Conservation (phyloP, 176 grass and related monocot species). For the Areca catechu region DNA sequence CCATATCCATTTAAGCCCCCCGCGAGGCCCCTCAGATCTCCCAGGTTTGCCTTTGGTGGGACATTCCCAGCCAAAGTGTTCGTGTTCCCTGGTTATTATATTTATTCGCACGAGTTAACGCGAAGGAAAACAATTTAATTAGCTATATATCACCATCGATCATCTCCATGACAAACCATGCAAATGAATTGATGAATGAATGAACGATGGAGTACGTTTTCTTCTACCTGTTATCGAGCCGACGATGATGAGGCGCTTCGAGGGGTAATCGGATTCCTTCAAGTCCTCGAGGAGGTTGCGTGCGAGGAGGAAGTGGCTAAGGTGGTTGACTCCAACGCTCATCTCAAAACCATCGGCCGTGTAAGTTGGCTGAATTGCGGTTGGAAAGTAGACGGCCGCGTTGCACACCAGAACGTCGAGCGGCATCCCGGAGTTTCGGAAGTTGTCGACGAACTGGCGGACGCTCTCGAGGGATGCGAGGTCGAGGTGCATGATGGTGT, state of each 20-base stretch:
- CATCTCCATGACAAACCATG: too few species aligned
- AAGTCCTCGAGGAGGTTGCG: slow-evolving; percentile 64
- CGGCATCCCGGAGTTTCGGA: slow-evolving; percentile 49
- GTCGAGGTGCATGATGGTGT: slow-evolving; percentile 78
- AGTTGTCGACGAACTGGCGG: slow-evolving; percentile 60
- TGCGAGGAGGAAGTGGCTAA: slow-evolving; percentile 86
- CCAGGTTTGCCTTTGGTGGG: slow-evolving; percentile 91
- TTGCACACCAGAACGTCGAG: slow-evolving; percentile 94
- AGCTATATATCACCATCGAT: too few species aligned
- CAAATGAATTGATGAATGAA: too few species aligned
- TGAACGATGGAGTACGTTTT: too few species aligned
- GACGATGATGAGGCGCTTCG: slow-evolving; percentile 88
- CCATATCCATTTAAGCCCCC: slow-evolving; percentile 52
- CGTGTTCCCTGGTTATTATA: slow-evolving; percentile 89
- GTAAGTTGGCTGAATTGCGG: slow-evolving; percentile 73
- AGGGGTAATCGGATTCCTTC: slow-evolving; percentile 68
- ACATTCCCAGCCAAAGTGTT: slow-evolving; percentile 85
- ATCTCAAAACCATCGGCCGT: slow-evolving; percentile 93
- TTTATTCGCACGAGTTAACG: too few species aligned
- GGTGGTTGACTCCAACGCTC: slow-evolving; percentile 98
- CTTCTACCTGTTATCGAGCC: slow-evolving; percentile 92
- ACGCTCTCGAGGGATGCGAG: slow-evolving; percentile 91
- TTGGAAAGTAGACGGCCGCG: slow-evolving; percentile 86
- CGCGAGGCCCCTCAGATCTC: slow-evolving; percentile 72
- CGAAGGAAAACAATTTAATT: too few species aligned